Percentiles rank a stretch among this genome's conserved stretches.
These are phyloP conservation scores for Cryphonectria japonica DNA, from an alignment of 2,329 filamentous ascomycete species.

Conservation along the genomic window DNA sequence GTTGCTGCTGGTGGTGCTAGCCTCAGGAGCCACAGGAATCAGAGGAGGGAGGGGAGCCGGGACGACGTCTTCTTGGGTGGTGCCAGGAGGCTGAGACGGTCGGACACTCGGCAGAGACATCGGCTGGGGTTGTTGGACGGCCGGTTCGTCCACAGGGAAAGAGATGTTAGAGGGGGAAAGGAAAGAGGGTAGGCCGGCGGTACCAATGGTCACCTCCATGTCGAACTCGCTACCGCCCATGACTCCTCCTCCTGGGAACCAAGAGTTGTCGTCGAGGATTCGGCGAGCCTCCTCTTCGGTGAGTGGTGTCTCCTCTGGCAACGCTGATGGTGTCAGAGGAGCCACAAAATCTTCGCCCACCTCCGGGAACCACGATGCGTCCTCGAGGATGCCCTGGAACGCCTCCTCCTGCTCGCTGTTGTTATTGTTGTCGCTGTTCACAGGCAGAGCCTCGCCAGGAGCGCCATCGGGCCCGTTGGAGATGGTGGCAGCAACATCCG, in stretches of 20 bases:
- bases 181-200: not conserved
- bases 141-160: not conserved
- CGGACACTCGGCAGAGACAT: not conserved
- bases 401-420: not conserved
- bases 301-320: not conserved
- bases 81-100: not conserved
- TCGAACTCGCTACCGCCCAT: not conserved
- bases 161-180: not conserved
- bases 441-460: not conserved
- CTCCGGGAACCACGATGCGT: not conserved
- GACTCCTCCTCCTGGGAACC: not conserved
- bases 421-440: not conserved
- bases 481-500: not conserved
- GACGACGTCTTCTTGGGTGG: not conserved
- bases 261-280: not conserved
- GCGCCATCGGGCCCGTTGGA: not conserved
- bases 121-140: not conserved
- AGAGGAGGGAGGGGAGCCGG: no score
- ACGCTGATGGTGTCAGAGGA: not conserved
- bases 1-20: not conserved
- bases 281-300: not conserved
- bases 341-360: not conserved
- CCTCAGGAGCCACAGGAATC: not conserved
- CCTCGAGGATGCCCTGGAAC: not conserved
- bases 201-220: no score